Conservation (phyloP, 2,329 filamentous ascomycete genomes). For the Decorospora gaudefroyi region DNA sequence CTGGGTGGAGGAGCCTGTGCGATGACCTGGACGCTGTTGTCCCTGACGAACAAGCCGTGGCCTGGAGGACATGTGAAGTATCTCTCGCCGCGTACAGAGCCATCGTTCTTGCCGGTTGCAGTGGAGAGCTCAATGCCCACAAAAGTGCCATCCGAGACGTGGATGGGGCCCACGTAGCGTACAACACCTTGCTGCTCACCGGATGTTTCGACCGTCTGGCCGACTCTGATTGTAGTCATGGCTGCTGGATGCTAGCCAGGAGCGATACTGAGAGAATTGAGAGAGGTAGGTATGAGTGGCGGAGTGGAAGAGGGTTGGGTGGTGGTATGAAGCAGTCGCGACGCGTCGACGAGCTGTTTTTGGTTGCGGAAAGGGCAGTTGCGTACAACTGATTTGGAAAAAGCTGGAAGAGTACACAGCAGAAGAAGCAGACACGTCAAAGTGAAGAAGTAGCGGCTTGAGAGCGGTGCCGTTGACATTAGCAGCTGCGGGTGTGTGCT, state of each 20-base stretch:
- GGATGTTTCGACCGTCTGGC: conserved; percentile 77
- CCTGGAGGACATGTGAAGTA: conserved; percentile 80
- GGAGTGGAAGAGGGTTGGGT: neutral
- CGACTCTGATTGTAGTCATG: conserved; percentile 50
- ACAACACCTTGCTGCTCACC: conserved; percentile 78
- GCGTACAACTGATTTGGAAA: conserved; percentile 13
- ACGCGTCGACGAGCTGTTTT: conserved; percentile 19
- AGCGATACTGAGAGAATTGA: neutral
- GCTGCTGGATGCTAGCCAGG: conserved; percentile 10
- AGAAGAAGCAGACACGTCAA: conserved; percentile 11
- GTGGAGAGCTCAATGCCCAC: conserved; percentile 86
- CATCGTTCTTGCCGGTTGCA: conserved; percentile 88
- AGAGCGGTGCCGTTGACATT: conserved; percentile 4
- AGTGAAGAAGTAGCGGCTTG: conserved; percentile 4
- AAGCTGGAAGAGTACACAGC: conserved; percentile 8
- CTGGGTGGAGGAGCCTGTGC: conserved; percentile 51
- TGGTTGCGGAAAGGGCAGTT: conserved; percentile 5
- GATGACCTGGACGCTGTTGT: conserved; percentile 65
- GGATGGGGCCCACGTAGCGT: conserved; percentile 77
- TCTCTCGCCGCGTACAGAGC: conserved; percentile 80
- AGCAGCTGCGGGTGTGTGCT: conserved; percentile 12
- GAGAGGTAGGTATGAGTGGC: conserved; percentile 4
- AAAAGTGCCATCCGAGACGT: conserved; percentile 85
- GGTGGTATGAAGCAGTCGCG: conserved; percentile 11
- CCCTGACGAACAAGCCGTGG: conserved; percentile 85